Evolutionary conservation across 768 basidiomycete species (phyloP).

Genomic region (Phlebiopsis gigantea): DNA sequence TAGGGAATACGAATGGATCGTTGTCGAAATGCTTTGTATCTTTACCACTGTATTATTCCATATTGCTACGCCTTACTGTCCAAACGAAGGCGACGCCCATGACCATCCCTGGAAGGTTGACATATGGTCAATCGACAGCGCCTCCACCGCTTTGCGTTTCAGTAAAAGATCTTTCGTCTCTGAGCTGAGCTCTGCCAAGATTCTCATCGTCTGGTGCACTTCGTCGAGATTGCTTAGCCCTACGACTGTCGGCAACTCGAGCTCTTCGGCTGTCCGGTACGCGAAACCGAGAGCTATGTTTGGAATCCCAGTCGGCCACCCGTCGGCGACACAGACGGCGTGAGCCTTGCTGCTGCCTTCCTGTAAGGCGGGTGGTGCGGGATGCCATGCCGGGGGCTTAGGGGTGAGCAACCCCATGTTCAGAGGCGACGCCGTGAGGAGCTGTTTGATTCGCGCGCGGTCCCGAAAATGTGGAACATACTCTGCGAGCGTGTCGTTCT

Average conservation of each 20-base stretch:
- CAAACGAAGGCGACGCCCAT: slow-evolving; percentile 55
- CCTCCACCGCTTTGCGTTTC: slow-evolving; percentile 35
- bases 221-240: slow-evolving; percentile 69
- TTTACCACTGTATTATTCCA: slow-evolving; percentile 3
- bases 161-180: slow-evolving; percentile 22
- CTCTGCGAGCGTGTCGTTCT: slow-evolving; percentile 55
- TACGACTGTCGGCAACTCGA: slow-evolving; percentile 57
- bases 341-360: slow-evolving; percentile 37
- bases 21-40: slow-evolving; percentile 5
- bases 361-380: slow-evolving; percentile 51
- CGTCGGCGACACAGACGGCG: slow-evolving; percentile 20
- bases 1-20: not conserved
- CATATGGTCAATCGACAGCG: slow-evolving; percentile 39
- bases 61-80: not conserved
- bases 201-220: slow-evolving; percentile 66
- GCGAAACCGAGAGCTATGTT: slow-evolving; percentile 73
- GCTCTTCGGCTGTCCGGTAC: slow-evolving; percentile 41
- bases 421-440: slow-evolving; percentile 77
- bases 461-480: slow-evolving; percentile 53
- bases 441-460: slow-evolving; percentile 62
- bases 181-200: slow-evolving; percentile 55
- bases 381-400: slow-evolving; percentile 66
- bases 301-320: slow-evolving; percentile 46
- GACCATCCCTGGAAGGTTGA: slow-evolving; percentile 34
- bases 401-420: slow-evolving; percentile 76